Conservation (phyloP, 1,139 yeast species). For the Saccharomyces uvarum region DNA sequence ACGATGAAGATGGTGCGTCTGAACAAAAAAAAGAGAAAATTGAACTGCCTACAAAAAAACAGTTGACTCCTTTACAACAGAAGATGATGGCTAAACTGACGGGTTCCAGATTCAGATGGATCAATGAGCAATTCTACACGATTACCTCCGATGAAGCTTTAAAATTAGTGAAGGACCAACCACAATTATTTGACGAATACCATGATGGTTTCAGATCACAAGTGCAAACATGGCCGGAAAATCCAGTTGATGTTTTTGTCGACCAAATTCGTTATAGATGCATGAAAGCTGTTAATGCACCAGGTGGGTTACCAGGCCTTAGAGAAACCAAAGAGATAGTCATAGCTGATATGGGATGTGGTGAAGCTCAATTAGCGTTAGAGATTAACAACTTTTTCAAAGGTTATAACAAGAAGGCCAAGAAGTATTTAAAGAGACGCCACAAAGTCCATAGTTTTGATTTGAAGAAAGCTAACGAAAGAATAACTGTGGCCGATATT, state of each 20-base stretch:
- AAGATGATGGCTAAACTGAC: conserved; percentile 92
- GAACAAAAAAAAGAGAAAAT: background rate
- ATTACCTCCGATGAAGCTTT: conserved; percentile 72
- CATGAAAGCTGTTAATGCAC: conserved; percentile 71
- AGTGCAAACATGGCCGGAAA: conserved; percentile 95
- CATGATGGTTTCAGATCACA: conserved; percentile 93
- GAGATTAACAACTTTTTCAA: conserved; percentile 50
- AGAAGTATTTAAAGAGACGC: conserved; percentile 34
- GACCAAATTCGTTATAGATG: conserved; percentile 58
- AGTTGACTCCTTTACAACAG: conserved; percentile 83
- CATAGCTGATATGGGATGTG: conserved; percentile 98
- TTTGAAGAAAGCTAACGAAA: conserved; percentile 73
- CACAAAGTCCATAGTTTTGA: conserved; percentile 83
- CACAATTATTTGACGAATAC: conserved; percentile 84
- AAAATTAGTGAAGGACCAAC: conserved; percentile 66
- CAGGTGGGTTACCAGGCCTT: conserved; percentile 86
- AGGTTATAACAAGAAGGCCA: conserved; percentile 32
- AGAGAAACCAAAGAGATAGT: conserved; percentile 48
- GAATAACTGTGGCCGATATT: conserved; percentile 92
- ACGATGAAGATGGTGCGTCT: background rate
- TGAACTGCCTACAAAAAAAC: conserved; percentile 22
- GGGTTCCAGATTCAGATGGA: conserved; percentile 96
- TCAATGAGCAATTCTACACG: conserved; percentile 89
- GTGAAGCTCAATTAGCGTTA: conserved; percentile 81
- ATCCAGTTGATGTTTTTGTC: conserved; percentile 87